Base-by-base conservation (phyloP, 805 yeast species). In the Grigorovia jiainica region DNA sequence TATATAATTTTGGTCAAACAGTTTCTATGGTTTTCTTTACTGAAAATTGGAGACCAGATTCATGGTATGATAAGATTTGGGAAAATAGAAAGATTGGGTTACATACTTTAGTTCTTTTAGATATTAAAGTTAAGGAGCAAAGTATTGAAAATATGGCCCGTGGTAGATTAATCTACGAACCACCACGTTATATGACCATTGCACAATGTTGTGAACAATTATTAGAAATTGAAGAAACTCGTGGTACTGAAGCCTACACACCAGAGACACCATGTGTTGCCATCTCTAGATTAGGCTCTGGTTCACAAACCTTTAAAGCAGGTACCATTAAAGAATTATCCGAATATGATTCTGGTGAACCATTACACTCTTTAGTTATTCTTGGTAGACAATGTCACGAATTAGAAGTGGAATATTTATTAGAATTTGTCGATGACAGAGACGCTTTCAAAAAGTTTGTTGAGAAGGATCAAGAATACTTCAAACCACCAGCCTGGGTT, bases 11-110 rank as follows among this genome's bases (percentile, higher is more conserved):
- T 64, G 98, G 98, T 8, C 97, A 92, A 66, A 87, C 97, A 9
- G 90, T 90, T n/a, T 87, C 96, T 1, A 70, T 92, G 60, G 97
- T 92, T 2, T 92, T 92, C 60, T 90, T 92, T 71, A 89, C 95
- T 21, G 97, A 90, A 17, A 67, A 70, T 44, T 90, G 98, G 97
- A 82, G 86, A 62, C 98, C 98, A 1, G 97, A 90, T 61, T 82
- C 95, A 33, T 90, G 94, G 69, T 92, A 90, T 63, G 75, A 80
- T 55, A 89, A 90, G 66, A 68, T 90, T 43, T 66, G 78, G 78
- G 97, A 90, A 64, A 90, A 90, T 63, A 72, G 97, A 54, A 77
- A 71, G 57, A 78, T 90, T 39, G 98, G 98, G 4, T 70, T 92
- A 50, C 98, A 90, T 58, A 92, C 98, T 2, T 70, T 90, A 44